Conservation (phyloP, 2,329 filamentous ascomycete genomes). For the Aureobasidium sp. region DNA sequence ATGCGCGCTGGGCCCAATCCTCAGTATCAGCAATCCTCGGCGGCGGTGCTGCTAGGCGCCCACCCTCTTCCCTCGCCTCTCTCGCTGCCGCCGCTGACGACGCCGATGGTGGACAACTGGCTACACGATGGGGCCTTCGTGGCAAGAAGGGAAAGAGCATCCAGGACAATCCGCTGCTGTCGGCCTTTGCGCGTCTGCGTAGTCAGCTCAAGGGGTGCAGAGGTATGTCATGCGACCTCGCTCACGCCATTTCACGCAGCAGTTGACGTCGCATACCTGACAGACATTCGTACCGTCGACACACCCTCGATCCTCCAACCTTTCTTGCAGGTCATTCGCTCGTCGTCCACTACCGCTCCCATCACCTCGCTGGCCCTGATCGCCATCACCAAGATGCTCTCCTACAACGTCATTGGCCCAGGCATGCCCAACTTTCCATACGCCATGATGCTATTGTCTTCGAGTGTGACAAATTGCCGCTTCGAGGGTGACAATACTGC, state of each 20-base stretch:
- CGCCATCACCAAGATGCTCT: slow-evolving; percentile 91
- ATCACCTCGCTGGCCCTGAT: slow-evolving; percentile 93
- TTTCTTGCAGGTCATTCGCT: slow-evolving; percentile 92
- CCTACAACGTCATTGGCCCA: slow-evolving; percentile 81
- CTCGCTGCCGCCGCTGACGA: slow-evolving; percentile 13
- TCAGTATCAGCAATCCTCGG: slow-evolving; percentile 94
- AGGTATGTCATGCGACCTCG: slow-evolving; percentile 43
- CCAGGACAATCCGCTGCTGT: slow-evolving; percentile 94
- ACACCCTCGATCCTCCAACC: slow-evolving; percentile 82
- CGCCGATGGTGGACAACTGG: slow-evolving; percentile 35
- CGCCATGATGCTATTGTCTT: slow-evolving; percentile 89
- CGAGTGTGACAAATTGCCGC: slow-evolving; percentile 92
- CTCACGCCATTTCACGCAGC: not conserved
- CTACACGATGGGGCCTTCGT: slow-evolving; percentile 84
- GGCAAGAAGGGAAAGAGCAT: slow-evolving; percentile 96
- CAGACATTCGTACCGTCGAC: slow-evolving; percentile 82
- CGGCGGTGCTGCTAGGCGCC: slow-evolving; percentile 39
- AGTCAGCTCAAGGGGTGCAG: slow-evolving; percentile 80
- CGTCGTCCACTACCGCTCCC: slow-evolving; percentile 88
- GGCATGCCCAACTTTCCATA: slow-evolving; percentile 79
- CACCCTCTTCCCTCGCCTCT: slow-evolving; percentile 13
- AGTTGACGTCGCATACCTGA: not conserved
- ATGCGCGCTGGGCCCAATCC: slow-evolving; percentile 90
- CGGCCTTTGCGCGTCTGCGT: slow-evolving; percentile 82
- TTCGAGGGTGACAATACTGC: slow-evolving; percentile 95